Percentiles rank a stretch among this genome's conserved stretches.
phyloP scores from a whole-genome alignment of 2,329 filamentous ascomycete species.

The Xylariaceae sp. region DNA sequence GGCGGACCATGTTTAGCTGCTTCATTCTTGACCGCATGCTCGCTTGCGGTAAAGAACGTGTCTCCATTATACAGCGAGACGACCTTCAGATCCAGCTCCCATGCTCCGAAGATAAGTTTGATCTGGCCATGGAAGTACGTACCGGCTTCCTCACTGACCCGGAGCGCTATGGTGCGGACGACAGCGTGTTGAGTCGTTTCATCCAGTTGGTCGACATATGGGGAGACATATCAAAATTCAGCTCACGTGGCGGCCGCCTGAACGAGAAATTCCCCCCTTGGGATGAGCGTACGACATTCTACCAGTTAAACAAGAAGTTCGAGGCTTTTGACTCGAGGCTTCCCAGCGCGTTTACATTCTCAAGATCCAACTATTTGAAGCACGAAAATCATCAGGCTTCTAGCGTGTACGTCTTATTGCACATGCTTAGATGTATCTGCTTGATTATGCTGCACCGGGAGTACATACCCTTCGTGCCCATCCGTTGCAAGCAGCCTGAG shows the following conservation, averaged over 20 bases:
- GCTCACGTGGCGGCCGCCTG: slow-evolving; percentile 54
- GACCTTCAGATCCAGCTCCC: slow-evolving; percentile 68
- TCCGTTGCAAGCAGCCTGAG: slow-evolving; percentile 51
- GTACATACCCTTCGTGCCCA: slow-evolving; percentile 67
- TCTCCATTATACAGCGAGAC: slow-evolving; percentile 60
- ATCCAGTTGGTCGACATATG: slow-evolving; percentile 62
- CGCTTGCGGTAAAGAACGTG: slow-evolving; percentile 64
- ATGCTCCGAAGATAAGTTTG: slow-evolving; percentile 67
- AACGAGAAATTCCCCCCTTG: slow-evolving; percentile 60
- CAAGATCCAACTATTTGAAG: slow-evolving; percentile 63
- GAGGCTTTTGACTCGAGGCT: slow-evolving; percentile 55
- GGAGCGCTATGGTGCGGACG: slow-evolving; percentile 38
- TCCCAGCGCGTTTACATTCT: slow-evolving; percentile 60
- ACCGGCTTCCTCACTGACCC: slow-evolving; percentile 50
- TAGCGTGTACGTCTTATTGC: slow-evolving; percentile 67
- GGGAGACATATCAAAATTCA: slow-evolving; percentile 61
- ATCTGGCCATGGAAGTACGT: slow-evolving; percentile 60
- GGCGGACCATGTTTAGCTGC: slow-evolving; percentile 75
- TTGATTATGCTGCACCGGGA: slow-evolving; percentile 70
- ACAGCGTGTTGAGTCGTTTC: slow-evolving; percentile 56
- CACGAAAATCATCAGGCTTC: slow-evolving; percentile 67
- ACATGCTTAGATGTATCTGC: slow-evolving; percentile 67
- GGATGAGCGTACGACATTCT: slow-evolving; percentile 59
- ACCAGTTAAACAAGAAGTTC: slow-evolving; percentile 53
- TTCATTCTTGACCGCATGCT: slow-evolving; percentile 73